Percentiles rank a stretch among this genome's conserved stretches.
phyloP scores from a whole-genome alignment of 441 rosid genomes.

The Kokia cookei region DNA sequence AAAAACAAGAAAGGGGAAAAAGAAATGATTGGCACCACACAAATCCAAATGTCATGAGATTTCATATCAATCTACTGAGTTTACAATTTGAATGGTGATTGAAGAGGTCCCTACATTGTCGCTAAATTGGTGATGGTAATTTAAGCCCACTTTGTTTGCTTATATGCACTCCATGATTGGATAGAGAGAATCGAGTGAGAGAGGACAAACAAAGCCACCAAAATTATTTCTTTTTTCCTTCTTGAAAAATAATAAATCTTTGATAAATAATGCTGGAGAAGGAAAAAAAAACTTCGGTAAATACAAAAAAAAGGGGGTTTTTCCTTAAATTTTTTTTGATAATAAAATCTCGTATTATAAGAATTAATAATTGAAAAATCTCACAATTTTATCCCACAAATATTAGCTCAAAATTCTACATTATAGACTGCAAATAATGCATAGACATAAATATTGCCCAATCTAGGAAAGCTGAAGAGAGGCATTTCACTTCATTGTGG shows the following conservation, averaged over 20 bases:
- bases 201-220: slow-evolving; percentile 23
- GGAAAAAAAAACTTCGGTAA: not conserved
- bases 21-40: slow-evolving; percentile 17
- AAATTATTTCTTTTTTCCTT: not conserved
- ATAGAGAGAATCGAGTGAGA: not conserved
- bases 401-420: not conserved
- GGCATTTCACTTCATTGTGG: not conserved
- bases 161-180: slow-evolving; percentile 8
- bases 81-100: slow-evolving; percentile 14
- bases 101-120: slow-evolving; percentile 34
- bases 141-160: slow-evolving; percentile 29
- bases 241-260: not conserved
- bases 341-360: not conserved
- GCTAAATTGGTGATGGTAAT: slow-evolving; percentile 19
- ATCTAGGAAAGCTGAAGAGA: not conserved
- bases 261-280: not conserved
- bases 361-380: not conserved
- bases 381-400: not conserved
- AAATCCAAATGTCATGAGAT: slow-evolving; percentile 1
- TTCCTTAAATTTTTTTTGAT: not conserved
- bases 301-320: not conserved
- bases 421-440: not conserved
- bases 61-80: slow-evolving; percentile 33
- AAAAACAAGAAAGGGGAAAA: not conserved
- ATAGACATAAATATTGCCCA: not conserved